These are phyloP conservation scores for Xylaria longipes DNA, from an alignment of 495 filamentous ascomycete species.

Conservation along the genomic window DNA sequence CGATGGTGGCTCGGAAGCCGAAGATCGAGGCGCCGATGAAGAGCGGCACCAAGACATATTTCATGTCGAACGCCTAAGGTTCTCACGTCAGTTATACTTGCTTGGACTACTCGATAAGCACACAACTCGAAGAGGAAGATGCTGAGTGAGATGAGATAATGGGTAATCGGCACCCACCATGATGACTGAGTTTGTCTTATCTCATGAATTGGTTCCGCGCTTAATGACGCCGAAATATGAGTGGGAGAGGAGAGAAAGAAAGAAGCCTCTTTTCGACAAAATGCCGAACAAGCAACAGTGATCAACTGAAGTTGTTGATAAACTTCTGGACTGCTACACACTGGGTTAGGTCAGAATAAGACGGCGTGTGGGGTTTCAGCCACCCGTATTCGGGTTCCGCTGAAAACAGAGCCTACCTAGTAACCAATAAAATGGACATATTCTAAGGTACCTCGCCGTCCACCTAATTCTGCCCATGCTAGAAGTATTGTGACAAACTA, in stretches of 20 bases:
- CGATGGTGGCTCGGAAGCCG: conserved; percentile 33
- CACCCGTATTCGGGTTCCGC: background rate
- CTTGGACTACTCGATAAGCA: background rate
- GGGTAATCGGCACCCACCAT: background rate
- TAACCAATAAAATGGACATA: too few species aligned
- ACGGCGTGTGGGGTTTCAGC: background rate
- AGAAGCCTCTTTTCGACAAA: background rate
- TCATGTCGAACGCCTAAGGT: conserved; percentile 26
- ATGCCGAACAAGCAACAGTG: background rate
- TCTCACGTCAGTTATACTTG: conserved; percentile 3
- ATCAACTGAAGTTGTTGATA: background rate
- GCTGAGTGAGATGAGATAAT: background rate
- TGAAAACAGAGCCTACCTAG: too few species aligned
- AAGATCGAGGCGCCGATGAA: conserved; percentile 34
- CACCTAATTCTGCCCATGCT: too few species aligned
- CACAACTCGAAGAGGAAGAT: background rate
- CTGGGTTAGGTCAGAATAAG: background rate
- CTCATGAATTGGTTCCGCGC: background rate
- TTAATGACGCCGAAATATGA: background rate
- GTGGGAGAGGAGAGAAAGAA: background rate
- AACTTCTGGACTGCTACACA: background rate
- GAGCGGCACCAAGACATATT: conserved; percentile 33
- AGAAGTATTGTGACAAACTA: too few species aligned
- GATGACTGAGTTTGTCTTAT: background rate
- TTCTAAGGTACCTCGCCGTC: too few species aligned